Percentiles rank a stretch among this genome's conserved stretches.
phyloP scores from a whole-genome alignment of 495 filamentous ascomycete species.

The Hyaloscypha hepaticicola region DNA sequence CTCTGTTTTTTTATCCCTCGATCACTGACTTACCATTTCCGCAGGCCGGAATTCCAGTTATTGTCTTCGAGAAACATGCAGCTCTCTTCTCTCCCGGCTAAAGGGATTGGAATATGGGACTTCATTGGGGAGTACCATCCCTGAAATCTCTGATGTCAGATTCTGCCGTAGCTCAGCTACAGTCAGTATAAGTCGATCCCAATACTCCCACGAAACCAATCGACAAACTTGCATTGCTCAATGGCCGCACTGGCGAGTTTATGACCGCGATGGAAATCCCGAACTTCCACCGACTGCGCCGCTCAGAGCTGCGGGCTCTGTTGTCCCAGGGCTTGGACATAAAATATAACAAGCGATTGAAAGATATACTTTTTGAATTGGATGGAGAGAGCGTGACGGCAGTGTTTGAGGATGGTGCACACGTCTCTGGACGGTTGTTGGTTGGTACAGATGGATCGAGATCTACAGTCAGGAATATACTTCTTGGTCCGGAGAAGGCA shows the following conservation, averaged over 20 bases:
- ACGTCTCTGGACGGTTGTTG: slow-evolving; percentile 43
- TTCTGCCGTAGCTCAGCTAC: slow-evolving; percentile 6
- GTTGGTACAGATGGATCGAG: slow-evolving; percentile 50
- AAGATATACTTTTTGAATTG: slow-evolving; percentile 32
- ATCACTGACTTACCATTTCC: slow-evolving; percentile 11
- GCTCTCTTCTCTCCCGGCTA: slow-evolving; percentile 33
- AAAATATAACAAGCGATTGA: slow-evolving; percentile 32
- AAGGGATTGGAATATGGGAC: slow-evolving; percentile 56
- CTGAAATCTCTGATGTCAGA: slow-evolving; percentile 35
- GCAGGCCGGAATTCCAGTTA: slow-evolving; percentile 49
- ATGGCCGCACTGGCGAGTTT: slow-evolving; percentile 48
- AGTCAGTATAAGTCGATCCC: slow-evolving; percentile 39
- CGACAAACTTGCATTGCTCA: slow-evolving; percentile 43
- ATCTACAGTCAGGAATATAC: slow-evolving; percentile 38
- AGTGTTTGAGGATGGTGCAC: slow-evolving; percentile 68
- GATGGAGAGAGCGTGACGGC: slow-evolving; percentile 55
- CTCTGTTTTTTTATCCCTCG: slow-evolving; percentile 1
- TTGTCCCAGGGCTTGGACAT: slow-evolving; percentile 36
- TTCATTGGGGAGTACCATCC: slow-evolving; percentile 51
- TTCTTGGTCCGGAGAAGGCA: slow-evolving; percentile 41
- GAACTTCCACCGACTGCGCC: slow-evolving; percentile 46
- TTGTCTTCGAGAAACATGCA: slow-evolving; percentile 47
- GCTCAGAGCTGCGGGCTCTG: slow-evolving; percentile 38
- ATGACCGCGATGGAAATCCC: slow-evolving; percentile 38
- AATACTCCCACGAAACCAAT: slow-evolving; percentile 34